phyloP scores from a whole-genome alignment of 345 rosid genomes.

The Eucalyptus cloeziana region DNA sequence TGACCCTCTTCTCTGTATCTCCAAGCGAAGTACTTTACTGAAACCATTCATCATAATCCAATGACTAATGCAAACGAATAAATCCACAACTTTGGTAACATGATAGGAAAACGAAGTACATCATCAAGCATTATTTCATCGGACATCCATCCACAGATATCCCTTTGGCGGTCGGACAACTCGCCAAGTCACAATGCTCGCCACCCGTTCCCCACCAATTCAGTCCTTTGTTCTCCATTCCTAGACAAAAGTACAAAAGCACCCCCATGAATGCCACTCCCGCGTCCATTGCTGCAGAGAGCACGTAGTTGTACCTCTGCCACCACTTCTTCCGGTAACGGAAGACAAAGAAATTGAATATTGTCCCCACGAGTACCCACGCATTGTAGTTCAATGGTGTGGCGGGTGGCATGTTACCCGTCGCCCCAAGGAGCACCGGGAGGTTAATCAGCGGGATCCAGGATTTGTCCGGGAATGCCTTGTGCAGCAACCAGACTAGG shows the following conservation, averaged over 20 bases:
- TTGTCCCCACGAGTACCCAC: slow-evolving; percentile 64
- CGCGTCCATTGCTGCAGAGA: slow-evolving; percentile 1
- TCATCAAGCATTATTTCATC: slow-evolving; percentile 5
- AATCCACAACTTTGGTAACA: not conserved
- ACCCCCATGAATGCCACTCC: slow-evolving; percentile 1
- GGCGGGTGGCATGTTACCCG: slow-evolving; percentile 64
- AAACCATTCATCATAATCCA: not conserved
- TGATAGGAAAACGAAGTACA: not conserved
- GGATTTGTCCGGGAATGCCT: slow-evolving; percentile 52
- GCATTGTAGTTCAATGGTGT: slow-evolving; percentile 61
- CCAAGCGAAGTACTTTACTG: not conserved
- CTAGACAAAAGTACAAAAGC: not conserved
- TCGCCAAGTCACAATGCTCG: not conserved
- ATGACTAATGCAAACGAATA: not conserved
- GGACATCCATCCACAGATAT: not conserved
- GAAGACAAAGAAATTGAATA: slow-evolving; percentile 68
- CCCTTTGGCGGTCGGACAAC: not conserved
- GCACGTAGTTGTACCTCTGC: slow-evolving; percentile 51
- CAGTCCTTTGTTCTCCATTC: not conserved
- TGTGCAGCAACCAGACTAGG: slow-evolving; percentile 59
- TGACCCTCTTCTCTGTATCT: not conserved
- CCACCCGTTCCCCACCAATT: not conserved
- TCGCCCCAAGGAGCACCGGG: slow-evolving; percentile 75
- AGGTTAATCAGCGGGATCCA: slow-evolving; percentile 85
- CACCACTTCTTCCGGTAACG: slow-evolving; percentile 66